A percentile compares a stretch with the other conserved stretches of the same genome.
Evolutionary conservation across 2,329 filamentous ascomycete genomes (phyloP).

Genomic region (Elsinoe perseae): DNA sequence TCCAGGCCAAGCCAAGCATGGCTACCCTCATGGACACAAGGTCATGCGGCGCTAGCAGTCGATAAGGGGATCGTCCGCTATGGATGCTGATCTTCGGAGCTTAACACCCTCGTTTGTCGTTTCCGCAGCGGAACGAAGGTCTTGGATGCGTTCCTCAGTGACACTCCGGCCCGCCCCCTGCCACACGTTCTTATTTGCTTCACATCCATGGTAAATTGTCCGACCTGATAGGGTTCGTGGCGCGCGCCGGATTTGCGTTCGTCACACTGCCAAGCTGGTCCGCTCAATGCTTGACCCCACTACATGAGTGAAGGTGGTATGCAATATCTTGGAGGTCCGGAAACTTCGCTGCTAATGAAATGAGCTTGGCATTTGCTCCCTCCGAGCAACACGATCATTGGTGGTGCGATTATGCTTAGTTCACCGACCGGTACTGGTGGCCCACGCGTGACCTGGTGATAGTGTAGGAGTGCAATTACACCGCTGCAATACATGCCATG

Average conservation of each 20-base stretch:
- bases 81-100: not conserved
- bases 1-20: not conserved
- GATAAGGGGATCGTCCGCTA: not conserved
- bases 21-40: not conserved
- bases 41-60: not conserved
- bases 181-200: not conserved
- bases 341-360: not conserved
- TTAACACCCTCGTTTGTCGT: not conserved
- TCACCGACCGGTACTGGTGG: not conserved
- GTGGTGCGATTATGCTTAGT: not conserved
- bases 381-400: not conserved
- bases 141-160: not conserved
- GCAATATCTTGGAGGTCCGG: not conserved
- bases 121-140: not conserved
- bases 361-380: not conserved
- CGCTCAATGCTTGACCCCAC: not conserved
- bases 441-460: not conserved
- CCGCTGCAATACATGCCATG: not conserved
- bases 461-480: not conserved
- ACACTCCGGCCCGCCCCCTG: not conserved
- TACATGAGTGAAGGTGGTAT: not conserved
- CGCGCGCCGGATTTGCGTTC: not conserved
- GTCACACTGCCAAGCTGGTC: not conserved
- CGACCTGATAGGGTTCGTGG: not conserved
- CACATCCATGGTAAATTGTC: not conserved